Conservation (phyloP, 176 grass and related monocot genomes). For the Calamus simplicifolius region DNA sequence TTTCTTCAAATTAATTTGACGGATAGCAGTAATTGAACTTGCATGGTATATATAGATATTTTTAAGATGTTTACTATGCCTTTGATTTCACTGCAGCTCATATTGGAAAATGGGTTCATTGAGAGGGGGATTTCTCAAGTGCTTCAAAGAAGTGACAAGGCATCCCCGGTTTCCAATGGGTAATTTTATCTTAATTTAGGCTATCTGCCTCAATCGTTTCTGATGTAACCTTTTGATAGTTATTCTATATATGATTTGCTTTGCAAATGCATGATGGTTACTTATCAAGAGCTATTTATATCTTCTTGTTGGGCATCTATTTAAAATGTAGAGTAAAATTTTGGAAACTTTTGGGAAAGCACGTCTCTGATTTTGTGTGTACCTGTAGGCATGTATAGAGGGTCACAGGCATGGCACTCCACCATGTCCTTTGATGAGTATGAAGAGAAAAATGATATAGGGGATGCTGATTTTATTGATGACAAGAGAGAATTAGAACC, state of each 20-base stretch:
- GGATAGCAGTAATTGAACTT: no score
- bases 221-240: background rate
- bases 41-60: no score
- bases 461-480: constrained; percentile 23
- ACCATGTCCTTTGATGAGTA: constrained; percentile 45
- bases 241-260: constrained; percentile 3
- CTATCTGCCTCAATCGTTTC: background rate
- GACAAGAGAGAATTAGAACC: constrained; percentile 46
- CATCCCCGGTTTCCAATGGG: constrained; percentile 32
- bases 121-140: constrained; percentile 31
- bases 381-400: constrained; percentile 36
- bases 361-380: no score
- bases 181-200: constrained; percentile 12
- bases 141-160: constrained; percentile 23
- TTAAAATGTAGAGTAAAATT: no score
- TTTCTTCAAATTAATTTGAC: no score
- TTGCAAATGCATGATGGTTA: background rate
- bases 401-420: constrained; percentile 44
- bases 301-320: constrained; percentile 1
- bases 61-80: no score
- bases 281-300: background rate
- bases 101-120: constrained; percentile 38
- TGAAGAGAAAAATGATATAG: constrained; percentile 35
- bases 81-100: no score
- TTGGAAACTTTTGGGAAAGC: no score